Conservation (phyloP, 2,329 filamentous ascomycete species). For the Ceratocystis colombiana region DNA sequence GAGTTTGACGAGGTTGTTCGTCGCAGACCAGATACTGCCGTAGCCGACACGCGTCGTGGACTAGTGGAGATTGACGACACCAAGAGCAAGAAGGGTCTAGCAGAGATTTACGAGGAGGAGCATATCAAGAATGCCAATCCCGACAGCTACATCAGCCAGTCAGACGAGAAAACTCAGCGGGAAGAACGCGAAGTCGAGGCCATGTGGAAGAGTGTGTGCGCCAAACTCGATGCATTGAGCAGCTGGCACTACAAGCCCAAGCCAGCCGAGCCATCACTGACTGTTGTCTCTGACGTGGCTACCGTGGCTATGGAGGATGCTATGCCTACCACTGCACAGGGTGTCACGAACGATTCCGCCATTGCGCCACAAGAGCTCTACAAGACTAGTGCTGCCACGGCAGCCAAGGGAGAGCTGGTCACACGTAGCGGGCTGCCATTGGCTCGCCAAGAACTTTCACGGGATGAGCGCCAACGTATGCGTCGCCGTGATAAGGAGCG, state of each 20-base stretch:
- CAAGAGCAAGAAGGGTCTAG: constrained; percentile 77
- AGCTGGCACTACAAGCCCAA: constrained; percentile 96
- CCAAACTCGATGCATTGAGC: constrained; percentile 75
- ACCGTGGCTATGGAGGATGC: constrained; percentile 92
- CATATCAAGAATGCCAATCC: constrained; percentile 70
- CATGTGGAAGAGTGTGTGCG: constrained; percentile 72
- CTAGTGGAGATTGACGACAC: constrained; percentile 74
- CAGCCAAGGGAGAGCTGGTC: constrained; percentile 63
- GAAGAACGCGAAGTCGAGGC: constrained; percentile 74
- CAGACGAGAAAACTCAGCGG: constrained; percentile 69
- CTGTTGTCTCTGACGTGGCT: constrained; percentile 82
- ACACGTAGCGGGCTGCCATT: constrained; percentile 68
- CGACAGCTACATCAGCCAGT: constrained; percentile 65
- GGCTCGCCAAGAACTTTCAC: constrained; percentile 72
- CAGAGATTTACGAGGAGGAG: constrained; percentile 90
- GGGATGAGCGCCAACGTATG: constrained; percentile 71
- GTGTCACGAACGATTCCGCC: constrained; percentile 58
- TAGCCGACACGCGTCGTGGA: constrained; percentile 55
- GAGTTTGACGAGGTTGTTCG: constrained; percentile 89
- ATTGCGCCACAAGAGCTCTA: constrained; percentile 94
- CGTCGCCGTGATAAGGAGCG: constrained; percentile 78
- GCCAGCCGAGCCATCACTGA: constrained; percentile 67
- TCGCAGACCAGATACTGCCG: constrained; percentile 63
- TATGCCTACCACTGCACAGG: constrained; percentile 70
- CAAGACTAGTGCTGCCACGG: constrained; percentile 51